A percentile compares a stretch with the other conserved stretches of the same genome.
phyloP scores from a whole-genome alignment of 106 monocot species.

The Apostasia shenzhenica region DNA sequence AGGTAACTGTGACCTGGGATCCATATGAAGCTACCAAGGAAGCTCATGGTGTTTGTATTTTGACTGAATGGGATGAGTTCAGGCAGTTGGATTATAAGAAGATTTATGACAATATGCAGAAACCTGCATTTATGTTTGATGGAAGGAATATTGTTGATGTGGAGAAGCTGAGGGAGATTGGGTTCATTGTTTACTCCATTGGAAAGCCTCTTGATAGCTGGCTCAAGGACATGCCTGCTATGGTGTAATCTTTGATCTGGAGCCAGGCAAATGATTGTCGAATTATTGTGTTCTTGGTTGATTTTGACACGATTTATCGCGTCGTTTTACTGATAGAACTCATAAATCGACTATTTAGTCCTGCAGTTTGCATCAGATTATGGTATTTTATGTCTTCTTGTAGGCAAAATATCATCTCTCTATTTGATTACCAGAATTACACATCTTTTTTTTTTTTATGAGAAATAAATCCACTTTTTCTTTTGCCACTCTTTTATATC shows the following conservation, averaged over 20 bases:
- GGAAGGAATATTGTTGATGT: constrained; percentile 23
- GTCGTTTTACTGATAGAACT: too few species aligned
- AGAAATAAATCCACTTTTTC: too few species aligned
- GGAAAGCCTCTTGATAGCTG: constrained; percentile 28
- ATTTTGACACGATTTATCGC: too few species aligned
- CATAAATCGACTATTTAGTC: too few species aligned
- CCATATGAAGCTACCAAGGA: constrained; percentile 19
- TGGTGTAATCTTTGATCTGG: constrained; percentile 1
- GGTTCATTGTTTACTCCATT: constrained; percentile 27
- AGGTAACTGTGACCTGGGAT: constrained; percentile 28
- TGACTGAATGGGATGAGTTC: constrained; percentile 45
- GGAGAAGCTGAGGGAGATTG: constrained; percentile 26
- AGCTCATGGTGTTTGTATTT: constrained; percentile 16
- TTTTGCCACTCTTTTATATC: too few species aligned
- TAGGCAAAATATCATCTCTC: too few species aligned
- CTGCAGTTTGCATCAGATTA: too few species aligned
- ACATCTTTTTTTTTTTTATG: too few species aligned
- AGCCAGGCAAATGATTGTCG: too few species aligned
- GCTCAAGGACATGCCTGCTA: constrained; percentile 17
- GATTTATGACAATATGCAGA: constrained; percentile 31
- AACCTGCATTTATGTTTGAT: constrained; percentile 34
- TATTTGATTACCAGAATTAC: too few species aligned
- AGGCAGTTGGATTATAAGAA: constrained; percentile 22
- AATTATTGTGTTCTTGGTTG: too few species aligned
- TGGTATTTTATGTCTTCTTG: too few species aligned